Percentiles rank a stretch among this genome's conserved stretches.
Evolutionary conservation across 208 protist species (phyloP).

Genomic region (Borovskyia barvae): DNA sequence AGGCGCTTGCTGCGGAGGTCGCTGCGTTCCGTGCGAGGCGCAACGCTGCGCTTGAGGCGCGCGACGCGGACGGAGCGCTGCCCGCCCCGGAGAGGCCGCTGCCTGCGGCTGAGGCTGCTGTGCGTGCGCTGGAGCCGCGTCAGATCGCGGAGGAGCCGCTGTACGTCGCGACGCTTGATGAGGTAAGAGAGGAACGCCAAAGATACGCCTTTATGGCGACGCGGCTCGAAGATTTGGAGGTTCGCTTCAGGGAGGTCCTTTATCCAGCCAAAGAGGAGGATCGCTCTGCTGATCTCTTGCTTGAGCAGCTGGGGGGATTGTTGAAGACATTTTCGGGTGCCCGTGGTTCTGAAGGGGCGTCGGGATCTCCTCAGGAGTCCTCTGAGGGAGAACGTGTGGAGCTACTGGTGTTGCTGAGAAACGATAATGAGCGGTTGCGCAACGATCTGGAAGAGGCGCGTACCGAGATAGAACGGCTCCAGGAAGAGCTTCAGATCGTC

Average conservation of each 20-base stretch:
- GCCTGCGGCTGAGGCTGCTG: conserved; percentile 2
- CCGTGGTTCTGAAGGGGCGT: conserved; percentile 5
- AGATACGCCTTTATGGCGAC: conserved; percentile 16
- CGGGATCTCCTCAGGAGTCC: conserved; percentile 3
- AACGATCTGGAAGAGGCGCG: conserved; percentile 26
- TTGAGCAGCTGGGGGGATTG: conserved; percentile 36
- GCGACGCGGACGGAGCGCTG: conserved; percentile 8
- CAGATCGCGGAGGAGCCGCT: conserved; percentile 24
- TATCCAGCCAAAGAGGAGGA: neutral
- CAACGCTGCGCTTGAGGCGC: conserved; percentile 10
- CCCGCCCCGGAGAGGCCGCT: neutral
- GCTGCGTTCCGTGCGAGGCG: conserved; percentile 33
- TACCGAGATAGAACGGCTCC: conserved; percentile 24
- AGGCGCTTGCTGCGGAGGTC: conserved; percentile 13
- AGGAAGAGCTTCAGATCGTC: conserved; percentile 31
- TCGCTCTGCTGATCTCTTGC: conserved; percentile 7
- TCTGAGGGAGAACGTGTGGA: conserved; percentile 15
- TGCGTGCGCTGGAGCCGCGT: conserved; percentile 9
- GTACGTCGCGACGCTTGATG: conserved; percentile 32
- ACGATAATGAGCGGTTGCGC: conserved; percentile 21
- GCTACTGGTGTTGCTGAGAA: conserved; percentile 13
- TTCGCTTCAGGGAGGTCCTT: conserved; percentile 26
- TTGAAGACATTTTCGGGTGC: conserved; percentile 27
- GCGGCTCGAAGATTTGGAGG: conserved; percentile 17
- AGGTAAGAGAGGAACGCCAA: conserved; percentile 27